A percentile compares a stretch with the other conserved stretches of the same genome.
Evolutionary conservation across 345 rosid genomes (phyloP).

Genomic region (Arabidopsis thaliana): TAIR10.1 NC_003076.8:6153501-6154000

Average conservation of each 20-base stretch:
- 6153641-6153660: slow-evolving; percentile 36
- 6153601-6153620: slow-evolving; percentile 64
- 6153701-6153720: slow-evolving; percentile 13
- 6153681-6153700: neutral
- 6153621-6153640: slow-evolving; percentile 71
- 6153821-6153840: too few relatives aligned
- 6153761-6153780: neutral
- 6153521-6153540: slow-evolving; percentile 82
- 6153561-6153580: slow-evolving; percentile 73
- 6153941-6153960: slow-evolving; percentile 77
- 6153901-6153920: slow-evolving; percentile 6
- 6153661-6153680: slow-evolving; percentile 19
- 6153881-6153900: slow-evolving; percentile 27
- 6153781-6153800: neutral
- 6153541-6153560: slow-evolving; percentile 74
- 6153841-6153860: neutral
- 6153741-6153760: slow-evolving; percentile 1
- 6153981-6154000: slow-evolving; percentile 99
- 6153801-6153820: neutral
- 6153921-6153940: slow-evolving; percentile 42
- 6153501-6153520: neutral
- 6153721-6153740: neutral
- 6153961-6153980: slow-evolving; percentile 83
- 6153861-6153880: slow-evolving; percentile 20
- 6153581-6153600: slow-evolving; percentile 65